Evolutionary conservation across 148 eudicot genomes (phyloP).

Genomic region (Rhododendron ovatum): DNA sequence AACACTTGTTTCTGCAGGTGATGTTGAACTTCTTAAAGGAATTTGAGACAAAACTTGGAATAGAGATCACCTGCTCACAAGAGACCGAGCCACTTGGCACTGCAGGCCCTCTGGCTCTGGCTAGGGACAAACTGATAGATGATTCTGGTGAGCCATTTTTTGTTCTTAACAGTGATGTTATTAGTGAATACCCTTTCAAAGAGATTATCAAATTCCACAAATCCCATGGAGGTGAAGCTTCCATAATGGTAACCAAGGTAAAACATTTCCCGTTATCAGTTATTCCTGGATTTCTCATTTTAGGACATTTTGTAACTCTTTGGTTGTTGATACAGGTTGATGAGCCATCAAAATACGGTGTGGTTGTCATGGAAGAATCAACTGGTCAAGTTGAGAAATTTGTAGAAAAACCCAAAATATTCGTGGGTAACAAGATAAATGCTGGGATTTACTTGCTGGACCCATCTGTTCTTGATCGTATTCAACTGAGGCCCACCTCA

Average conservation of each 20-base stretch:
- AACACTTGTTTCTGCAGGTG: constrained; percentile 38
- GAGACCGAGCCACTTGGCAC: constrained; percentile 99
- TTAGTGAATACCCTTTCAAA: constrained; percentile 82
- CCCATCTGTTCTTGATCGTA: constrained; percentile 79
- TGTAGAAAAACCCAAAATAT: constrained; percentile 86
- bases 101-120: constrained; percentile 93
- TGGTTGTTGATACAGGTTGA: constrained; percentile 59
- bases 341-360: constrained; percentile 96
- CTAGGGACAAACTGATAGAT: constrained; percentile 76
- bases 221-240: constrained; percentile 92
- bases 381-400: constrained; percentile 79
- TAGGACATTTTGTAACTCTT: background rate
- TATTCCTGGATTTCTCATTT: background rate
- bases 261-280: background rate
- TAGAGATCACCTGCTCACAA: constrained; percentile 82
- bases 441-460: constrained; percentile 84
- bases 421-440: constrained; percentile 94
- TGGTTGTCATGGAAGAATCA: constrained; percentile 82
- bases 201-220: constrained; percentile 87
- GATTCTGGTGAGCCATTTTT: constrained; percentile 83
- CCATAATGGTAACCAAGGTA: constrained; percentile 96
- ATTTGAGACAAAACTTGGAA: constrained; percentile 76
- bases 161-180: constrained; percentile 94
- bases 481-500: constrained; percentile 77
- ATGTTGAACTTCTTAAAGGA: constrained; percentile 92